These are phyloP conservation scores for Aureobasidium mangrovei DNA, from an alignment of 2,329 filamentous ascomycete species.

Conservation along the genomic window DNA sequence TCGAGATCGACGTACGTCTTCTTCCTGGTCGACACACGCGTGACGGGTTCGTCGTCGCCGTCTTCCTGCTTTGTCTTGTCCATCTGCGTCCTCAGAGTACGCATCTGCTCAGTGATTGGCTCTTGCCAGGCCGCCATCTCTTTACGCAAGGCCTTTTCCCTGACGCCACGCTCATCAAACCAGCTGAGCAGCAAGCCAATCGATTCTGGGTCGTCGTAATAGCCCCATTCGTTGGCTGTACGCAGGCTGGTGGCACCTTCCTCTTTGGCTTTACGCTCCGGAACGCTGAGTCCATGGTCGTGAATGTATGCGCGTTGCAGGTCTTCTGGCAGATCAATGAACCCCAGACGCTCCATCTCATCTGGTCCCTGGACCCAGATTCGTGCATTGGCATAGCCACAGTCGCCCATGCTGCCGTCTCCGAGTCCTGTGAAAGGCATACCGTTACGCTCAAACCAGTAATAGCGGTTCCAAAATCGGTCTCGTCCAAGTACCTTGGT, in stretches of 20 bases:
- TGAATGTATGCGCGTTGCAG: constrained; percentile 66
- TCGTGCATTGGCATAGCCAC: constrained; percentile 86
- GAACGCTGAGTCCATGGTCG: constrained; percentile 72
- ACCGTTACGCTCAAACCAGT: constrained; percentile 97
- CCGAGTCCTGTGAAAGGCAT: constrained; percentile 92
- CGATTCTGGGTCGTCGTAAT: constrained; percentile 70
- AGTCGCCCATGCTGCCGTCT: constrained; percentile 75
- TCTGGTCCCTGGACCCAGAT: constrained; percentile 96
- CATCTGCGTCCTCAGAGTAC: constrained; percentile 66
- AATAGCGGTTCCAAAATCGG: constrained; percentile 96
- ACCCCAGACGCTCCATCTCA: constrained; percentile 75
- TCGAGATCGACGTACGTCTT: constrained; percentile 50
- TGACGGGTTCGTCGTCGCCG: constrained; percentile 36
- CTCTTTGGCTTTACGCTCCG: constrained; percentile 75
- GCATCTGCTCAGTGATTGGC: constrained; percentile 70
- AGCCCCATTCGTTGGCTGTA: constrained; percentile 79
- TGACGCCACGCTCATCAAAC: constrained; percentile 78
- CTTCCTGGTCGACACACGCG: constrained; percentile 53
- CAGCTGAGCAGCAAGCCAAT: constrained; percentile 74
- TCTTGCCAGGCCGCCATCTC: constrained; percentile 71
- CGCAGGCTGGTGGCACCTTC: constrained; percentile 74
- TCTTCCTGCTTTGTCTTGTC: constrained; percentile 43
- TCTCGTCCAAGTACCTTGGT: constrained; percentile 87
- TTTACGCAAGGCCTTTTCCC: constrained; percentile 80
- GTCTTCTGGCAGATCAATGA: constrained; percentile 67